phyloP scores from a whole-genome alignment of 2,329 filamentous ascomycete genomes.

The Coniochaeta hoffmannii region DNA sequence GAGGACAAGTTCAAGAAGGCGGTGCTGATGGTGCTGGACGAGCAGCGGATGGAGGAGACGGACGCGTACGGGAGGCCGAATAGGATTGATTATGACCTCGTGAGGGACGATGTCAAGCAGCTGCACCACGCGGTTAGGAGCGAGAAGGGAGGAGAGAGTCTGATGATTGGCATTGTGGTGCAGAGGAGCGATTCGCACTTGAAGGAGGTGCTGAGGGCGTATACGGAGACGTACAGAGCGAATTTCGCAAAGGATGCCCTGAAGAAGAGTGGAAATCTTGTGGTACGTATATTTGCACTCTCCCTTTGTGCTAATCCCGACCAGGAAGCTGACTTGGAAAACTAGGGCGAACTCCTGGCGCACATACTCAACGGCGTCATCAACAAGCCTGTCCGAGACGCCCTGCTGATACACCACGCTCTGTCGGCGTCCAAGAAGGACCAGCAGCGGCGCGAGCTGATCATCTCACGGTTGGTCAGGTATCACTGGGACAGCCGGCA shows the following conservation, averaged over 20 bases:
- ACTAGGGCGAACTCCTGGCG: constrained; percentile 82
- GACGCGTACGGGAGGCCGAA: constrained; percentile 55
- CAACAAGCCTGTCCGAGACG: constrained; percentile 89
- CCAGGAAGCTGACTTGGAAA: neutral
- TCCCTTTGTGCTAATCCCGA: neutral
- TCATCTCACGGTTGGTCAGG: constrained; percentile 80
- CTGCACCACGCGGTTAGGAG: constrained; percentile 61
- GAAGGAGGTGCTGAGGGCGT: constrained; percentile 68
- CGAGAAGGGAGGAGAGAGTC: constrained; percentile 75
- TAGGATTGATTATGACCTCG: constrained; percentile 48
- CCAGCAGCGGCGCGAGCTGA: constrained; percentile 68
- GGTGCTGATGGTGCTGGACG: constrained; percentile 76
- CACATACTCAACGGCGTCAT: constrained; percentile 96
- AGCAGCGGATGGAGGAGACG: constrained; percentile 72
- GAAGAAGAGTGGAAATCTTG: constrained; percentile 82
- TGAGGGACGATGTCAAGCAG: constrained; percentile 65
- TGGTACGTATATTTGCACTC: constrained; percentile 54
- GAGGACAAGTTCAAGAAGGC: constrained; percentile 95
- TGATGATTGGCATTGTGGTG: constrained; percentile 81
- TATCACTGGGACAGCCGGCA: constrained; percentile 89
- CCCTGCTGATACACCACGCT: constrained; percentile 84
- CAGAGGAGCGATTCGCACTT: constrained; percentile 75
- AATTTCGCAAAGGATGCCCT: constrained; percentile 89
- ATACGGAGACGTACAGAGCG: constrained; percentile 62
- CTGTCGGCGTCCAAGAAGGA: constrained; percentile 67